A percentile compares a stretch with the other conserved stretches of the same genome.
Conservation (phyloP, 2,329 filamentous ascomycete species). For the Berkeleyomyces rouxiae region DNA sequence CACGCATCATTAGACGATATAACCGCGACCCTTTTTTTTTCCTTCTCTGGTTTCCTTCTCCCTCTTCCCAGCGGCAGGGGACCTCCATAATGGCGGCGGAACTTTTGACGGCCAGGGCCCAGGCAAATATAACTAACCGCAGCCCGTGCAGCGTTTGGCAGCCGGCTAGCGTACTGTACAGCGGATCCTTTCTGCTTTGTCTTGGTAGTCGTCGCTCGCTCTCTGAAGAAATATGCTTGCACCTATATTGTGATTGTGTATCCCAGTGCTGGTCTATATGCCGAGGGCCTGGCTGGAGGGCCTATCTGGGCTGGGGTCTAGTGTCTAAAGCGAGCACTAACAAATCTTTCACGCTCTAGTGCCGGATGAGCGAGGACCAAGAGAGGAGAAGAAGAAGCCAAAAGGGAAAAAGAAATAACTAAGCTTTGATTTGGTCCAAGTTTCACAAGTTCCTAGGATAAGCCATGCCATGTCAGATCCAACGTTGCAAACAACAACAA, state of each 20-base stretch:
- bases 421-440: neutral
- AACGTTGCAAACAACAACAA: neutral
- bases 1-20: neutral
- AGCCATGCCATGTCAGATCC: neutral
- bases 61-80: neutral
- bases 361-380: neutral
- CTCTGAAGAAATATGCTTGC: too few species aligned
- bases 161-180: neutral
- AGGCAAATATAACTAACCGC: neutral
- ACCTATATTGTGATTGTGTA: too few species aligned
- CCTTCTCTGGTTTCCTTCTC: too few species aligned
- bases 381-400: neutral
- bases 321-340: neutral
- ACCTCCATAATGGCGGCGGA: neutral
- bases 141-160: neutral
- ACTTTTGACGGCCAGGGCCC: neutral
- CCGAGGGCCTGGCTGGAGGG: neutral
- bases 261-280: neutral
- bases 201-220: neutral
- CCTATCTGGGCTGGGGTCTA: too few species aligned
- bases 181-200: neutral
- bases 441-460: neutral
- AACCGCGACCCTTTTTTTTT: neutral
- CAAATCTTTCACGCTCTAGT: neutral
- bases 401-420: neutral